Conservation (phyloP, 345 rosid genomes). For the Barbarea vulgaris region DNA sequence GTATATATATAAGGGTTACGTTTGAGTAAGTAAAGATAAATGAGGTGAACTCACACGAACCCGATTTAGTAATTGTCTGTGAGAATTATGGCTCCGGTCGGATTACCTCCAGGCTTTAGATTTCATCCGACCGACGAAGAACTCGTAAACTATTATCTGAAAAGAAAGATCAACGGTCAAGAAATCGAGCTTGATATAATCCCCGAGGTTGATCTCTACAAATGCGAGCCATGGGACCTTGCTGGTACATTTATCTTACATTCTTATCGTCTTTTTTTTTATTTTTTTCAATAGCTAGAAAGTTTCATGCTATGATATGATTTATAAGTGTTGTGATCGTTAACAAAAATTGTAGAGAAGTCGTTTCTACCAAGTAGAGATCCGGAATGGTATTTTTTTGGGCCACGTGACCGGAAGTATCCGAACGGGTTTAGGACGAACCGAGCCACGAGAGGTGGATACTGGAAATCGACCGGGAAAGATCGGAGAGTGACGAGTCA, state of each 20-base stretch:
- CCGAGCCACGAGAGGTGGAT: conserved; percentile 84
- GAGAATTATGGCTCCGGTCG: conserved; percentile 42
- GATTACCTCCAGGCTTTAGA: conserved; percentile 94
- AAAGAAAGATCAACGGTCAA: conserved; percentile 77
- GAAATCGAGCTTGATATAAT: conserved; percentile 94
- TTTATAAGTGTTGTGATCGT: neutral
- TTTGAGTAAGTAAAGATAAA: conserved; percentile 22
- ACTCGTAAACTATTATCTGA: conserved; percentile 89
- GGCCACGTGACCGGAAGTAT: conserved; percentile 88
- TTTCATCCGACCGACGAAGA: conserved; percentile 98
- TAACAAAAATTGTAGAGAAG: conserved; percentile 51
- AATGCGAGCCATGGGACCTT: conserved; percentile 97
- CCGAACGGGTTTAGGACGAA: conserved; percentile 92
- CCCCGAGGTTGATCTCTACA: conserved; percentile 97
- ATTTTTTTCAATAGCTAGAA: neutral
- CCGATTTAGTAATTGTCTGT: conserved; percentile 2
- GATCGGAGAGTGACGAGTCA: conserved; percentile 72
- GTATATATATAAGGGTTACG: conserved; percentile 2
- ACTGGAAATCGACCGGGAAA: conserved; percentile 93
- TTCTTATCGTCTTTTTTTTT: neutral
- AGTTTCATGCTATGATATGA: neutral
- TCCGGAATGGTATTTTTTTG: conserved; percentile 95
- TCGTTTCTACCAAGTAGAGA: conserved; percentile 89
- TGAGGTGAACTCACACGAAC: conserved; percentile 9
- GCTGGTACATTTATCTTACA: conserved; percentile 52